A percentile compares a stretch with the other conserved stretches of the same genome.
Evolutionary conservation across 164 flowering plant species (phyloP).

Genomic region (Aristolochia californica): DNA sequence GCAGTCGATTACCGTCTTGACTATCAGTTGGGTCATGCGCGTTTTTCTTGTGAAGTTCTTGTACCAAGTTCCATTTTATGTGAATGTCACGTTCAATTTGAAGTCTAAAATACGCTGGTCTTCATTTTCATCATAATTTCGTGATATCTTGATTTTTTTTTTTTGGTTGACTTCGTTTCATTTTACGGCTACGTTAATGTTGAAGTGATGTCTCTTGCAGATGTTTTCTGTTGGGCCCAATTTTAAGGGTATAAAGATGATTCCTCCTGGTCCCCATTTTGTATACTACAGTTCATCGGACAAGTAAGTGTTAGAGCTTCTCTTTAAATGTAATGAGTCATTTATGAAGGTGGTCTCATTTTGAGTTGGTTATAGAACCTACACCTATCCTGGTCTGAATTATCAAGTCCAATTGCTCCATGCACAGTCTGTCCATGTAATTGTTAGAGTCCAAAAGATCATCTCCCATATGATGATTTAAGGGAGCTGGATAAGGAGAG

Average conservation of each 20-base stretch:
- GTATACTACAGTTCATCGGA: conserved; percentile 69
- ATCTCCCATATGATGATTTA: too few relatives aligned
- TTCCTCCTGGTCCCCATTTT: conserved; percentile 90
- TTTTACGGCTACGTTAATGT: too few relatives aligned
- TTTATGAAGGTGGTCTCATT: too few relatives aligned
- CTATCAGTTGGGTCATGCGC: background rate
- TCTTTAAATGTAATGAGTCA: background rate
- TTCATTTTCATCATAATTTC: background rate
- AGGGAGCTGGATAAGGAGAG: too few relatives aligned
- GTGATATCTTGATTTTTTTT: background rate
- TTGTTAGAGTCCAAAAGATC: too few relatives aligned
- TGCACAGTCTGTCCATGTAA: too few relatives aligned
- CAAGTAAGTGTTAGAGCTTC: conserved; percentile 33
- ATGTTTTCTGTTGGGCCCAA: conserved; percentile 65
- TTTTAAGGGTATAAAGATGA: conserved; percentile 88
- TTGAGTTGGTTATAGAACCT: too few relatives aligned
- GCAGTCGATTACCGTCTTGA: background rate
- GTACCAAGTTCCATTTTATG: background rate
- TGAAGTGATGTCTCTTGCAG: conserved; percentile 18
- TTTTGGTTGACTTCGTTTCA: background rate
- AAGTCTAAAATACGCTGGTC: background rate
- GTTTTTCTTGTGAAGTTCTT: background rate
- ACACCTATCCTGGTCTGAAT: too few relatives aligned
- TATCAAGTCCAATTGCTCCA: too few relatives aligned
- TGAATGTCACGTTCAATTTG: background rate